Base-by-base conservation (phyloP, 305 asterid genomes). In the Stenogyne calaminthoides region DNA sequence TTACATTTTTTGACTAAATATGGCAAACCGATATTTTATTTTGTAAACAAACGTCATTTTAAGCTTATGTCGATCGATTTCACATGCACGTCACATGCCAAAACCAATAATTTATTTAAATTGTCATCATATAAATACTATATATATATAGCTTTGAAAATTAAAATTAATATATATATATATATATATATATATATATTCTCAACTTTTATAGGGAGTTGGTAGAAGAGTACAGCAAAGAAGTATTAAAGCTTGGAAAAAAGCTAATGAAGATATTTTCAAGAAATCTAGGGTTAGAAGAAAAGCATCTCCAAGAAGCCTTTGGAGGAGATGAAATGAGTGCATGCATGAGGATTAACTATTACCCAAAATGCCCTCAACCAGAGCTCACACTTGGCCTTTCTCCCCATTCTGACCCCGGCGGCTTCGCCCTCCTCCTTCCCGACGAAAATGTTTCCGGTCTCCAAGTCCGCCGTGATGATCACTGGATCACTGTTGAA, bases 331-430 rank as follows among this genome's bases (percentile, higher is more conserved):
- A 67, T 2, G 80, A 80, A 2, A 37, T 77, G 3, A 85, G 87
- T 47, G 87, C 86, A 76, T 87, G 91, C 77, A 71, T 87, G 75
- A 84, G 92, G 81, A 78, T 58, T 2, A 88, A 88, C 67, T 88
- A 79, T 62, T 91, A 91, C 81, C 97, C 96, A 19, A 87, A 86
- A 72, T 91, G 97, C 73, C 97, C 97, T 36, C 90, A 88, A 64
- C 97, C 97, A 3, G 91, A 86, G 51, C 90, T 91, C 18, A 83
- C 97, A 0, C 79, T 86, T 11, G 97, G 97, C 19, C 85, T 91
- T 58, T 87, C 97, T 0, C 63, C 95, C 7, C 97, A 91, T 56
- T 87, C 95, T 0, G 97, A 91, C 55, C 93, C 93, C 2, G 95
- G 93, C 8, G 91, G 89, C 9, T 78, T 91, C 74, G 89, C 97